These are phyloP conservation scores for Pythium myriotylum DNA, from an alignment of 352 stramenopile species.

Conservation along the genomic window DNA sequence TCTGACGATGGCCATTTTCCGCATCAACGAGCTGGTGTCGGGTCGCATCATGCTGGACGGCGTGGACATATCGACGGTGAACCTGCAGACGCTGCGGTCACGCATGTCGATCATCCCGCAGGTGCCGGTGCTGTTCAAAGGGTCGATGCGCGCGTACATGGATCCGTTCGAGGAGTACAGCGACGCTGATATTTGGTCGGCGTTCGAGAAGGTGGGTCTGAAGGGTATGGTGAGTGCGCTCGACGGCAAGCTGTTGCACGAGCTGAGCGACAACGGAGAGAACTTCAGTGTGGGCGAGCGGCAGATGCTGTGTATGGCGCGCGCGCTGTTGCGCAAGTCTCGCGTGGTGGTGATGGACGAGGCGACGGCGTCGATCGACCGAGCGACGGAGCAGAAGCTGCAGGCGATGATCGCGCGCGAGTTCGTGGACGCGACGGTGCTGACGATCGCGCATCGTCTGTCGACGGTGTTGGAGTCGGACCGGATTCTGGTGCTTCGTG, in stretches of 20 bases:
- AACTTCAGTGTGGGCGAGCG: constrained; percentile 94
- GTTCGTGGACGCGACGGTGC: constrained; percentile 86
- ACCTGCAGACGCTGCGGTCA: constrained; percentile 27
- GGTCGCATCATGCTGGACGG: constrained; percentile 44
- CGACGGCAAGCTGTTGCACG: constrained; percentile 20
- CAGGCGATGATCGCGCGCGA: constrained; percentile 82
- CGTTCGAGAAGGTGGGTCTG: constrained; percentile 71
- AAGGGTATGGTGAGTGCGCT: constrained; percentile 31
- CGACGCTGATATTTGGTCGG: constrained; percentile 70
- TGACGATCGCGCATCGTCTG: constrained; percentile 95
- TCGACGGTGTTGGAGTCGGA: constrained; percentile 93
- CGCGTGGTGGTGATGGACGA: constrained; percentile 94
- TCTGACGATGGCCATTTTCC: constrained; percentile 21
- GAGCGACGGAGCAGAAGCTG: constrained; percentile 61
- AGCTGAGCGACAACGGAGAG: constrained; percentile 72
- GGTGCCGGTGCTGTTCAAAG: constrained; percentile 91
- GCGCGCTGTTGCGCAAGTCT: constrained; percentile 43
- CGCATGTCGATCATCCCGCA: constrained; percentile 62
- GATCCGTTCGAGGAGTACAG: constrained; percentile 83
- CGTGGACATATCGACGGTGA: constrained; percentile 38
- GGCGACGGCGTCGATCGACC: constrained; percentile 83
- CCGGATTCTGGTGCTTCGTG: constrained; percentile 86
- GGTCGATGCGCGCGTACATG: constrained; percentile 83
- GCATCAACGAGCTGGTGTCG: constrained; percentile 45
- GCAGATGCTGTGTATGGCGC: constrained; percentile 61